Percentiles rank a stretch among this genome's conserved stretches.
These are phyloP conservation scores for Aquilaria yunnanensis DNA, from an alignment of 345 rosid species.

Conservation along the genomic window DNA sequence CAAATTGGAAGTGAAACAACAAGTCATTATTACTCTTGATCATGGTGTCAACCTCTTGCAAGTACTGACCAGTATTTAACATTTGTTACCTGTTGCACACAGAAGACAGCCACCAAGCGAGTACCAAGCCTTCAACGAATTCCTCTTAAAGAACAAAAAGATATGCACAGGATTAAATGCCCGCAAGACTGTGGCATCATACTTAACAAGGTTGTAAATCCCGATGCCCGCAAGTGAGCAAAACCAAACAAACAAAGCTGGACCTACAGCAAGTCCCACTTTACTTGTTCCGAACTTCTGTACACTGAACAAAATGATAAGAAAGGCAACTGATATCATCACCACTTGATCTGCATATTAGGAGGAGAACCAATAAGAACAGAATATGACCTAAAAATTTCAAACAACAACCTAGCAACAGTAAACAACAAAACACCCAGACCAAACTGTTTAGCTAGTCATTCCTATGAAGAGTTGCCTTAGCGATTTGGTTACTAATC, in stretches of 20 bases:
- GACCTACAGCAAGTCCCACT: conserved; percentile 91
- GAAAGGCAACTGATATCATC: conserved; percentile 89
- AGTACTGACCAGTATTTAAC: neutral
- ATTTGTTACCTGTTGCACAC: conserved; percentile 78
- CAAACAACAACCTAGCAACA: neutral
- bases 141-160: conserved; percentile 84
- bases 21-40: too few species aligned
- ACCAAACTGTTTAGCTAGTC: too few species aligned
- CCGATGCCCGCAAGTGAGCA: conserved; percentile 92
- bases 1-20: too few species aligned
- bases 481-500: too few species aligned
- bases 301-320: conserved; percentile 87
- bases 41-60: too few species aligned
- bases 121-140: conserved; percentile 82
- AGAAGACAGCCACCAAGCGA: conserved; percentile 99
- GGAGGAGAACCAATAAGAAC: conserved; percentile 13
- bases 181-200: conserved; percentile 62
- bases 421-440: conserved; percentile 3
- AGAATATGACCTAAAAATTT: conserved; percentile 1
- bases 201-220: conserved; percentile 74
- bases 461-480: too few species aligned
- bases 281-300: conserved; percentile 99
- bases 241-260: conserved; percentile 95
- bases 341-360: conserved; percentile 78
- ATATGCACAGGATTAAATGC: conserved; percentile 93